Conservation (phyloP, 2,329 filamentous ascomycete species). For the Apiospora sp. region DNA sequence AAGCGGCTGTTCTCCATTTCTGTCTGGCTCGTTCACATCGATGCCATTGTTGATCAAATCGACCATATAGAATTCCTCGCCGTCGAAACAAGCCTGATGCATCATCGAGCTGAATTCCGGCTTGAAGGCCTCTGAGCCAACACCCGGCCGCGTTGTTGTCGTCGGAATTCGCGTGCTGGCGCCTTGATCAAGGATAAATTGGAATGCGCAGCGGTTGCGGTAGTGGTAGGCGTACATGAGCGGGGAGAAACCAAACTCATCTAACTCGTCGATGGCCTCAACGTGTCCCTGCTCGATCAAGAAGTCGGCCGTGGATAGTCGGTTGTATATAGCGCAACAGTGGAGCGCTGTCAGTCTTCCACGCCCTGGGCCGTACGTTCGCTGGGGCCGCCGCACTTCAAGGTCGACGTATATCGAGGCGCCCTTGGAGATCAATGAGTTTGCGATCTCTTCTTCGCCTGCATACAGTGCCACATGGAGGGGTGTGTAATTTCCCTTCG, state of each 20-base stretch:
- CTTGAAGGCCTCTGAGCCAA: neutral
- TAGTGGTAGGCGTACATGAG: neutral
- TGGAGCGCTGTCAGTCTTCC: neutral
- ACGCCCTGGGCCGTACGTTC: neutral
- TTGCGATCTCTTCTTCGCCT: neutral
- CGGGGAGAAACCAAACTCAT: neutral
- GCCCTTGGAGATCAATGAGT: neutral
- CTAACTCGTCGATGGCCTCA: neutral
- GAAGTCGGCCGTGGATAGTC: neutral
- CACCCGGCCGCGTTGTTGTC: neutral
- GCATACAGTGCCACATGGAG: neutral
- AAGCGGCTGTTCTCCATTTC: neutral
- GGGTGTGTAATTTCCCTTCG: neutral
- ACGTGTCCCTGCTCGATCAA: neutral
- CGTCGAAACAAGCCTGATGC: neutral
- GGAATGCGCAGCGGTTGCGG: neutral
- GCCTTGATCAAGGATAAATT: neutral
- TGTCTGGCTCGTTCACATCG: neutral
- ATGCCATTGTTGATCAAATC: neutral
- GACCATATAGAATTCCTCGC: rapidly evolving
- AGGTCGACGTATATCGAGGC: neutral
- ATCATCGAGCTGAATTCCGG: neutral
- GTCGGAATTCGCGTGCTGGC: neutral
- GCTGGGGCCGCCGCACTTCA: neutral
- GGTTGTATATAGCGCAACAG: neutral